Conservation (phyloP, 306 rosid species). For the Dalbergia cochinchinensis region DNA sequence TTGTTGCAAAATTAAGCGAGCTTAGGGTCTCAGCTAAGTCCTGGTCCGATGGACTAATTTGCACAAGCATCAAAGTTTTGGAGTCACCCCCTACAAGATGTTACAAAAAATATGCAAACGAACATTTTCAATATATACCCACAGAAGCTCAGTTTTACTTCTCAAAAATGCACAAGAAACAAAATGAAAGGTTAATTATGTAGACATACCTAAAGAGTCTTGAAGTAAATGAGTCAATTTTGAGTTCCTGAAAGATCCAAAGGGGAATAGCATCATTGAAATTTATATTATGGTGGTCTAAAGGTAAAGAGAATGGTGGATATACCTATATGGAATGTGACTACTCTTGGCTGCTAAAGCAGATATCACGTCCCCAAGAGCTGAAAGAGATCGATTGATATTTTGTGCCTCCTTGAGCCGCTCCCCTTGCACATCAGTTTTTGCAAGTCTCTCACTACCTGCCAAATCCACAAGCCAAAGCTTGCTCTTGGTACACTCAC, state of each 20-base stretch:
- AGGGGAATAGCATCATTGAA: slow-evolving; percentile 38
- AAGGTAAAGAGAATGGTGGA: slow-evolving; percentile 26
- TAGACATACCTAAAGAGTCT: slow-evolving; percentile 80
- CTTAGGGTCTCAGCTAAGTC: slow-evolving; percentile 85
- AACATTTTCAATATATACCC: slow-evolving; percentile 26
- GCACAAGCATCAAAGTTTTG: slow-evolving; percentile 90
- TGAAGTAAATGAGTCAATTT: slow-evolving; percentile 94
- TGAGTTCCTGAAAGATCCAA: slow-evolving; percentile 74
- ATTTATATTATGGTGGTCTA: slow-evolving; percentile 13
- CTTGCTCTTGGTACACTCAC: slow-evolving; percentile 86
- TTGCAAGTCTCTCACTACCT: slow-evolving; percentile 93
- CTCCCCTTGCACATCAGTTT: slow-evolving; percentile 86
- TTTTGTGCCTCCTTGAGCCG: slow-evolving; percentile 91
- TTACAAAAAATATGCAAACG: slow-evolving; percentile 19
- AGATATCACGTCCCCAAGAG: slow-evolving; percentile 88
- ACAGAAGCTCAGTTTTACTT: slow-evolving; percentile 28
- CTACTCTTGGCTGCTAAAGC: slow-evolving; percentile 86
- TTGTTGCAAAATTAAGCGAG: slow-evolving; percentile 84
- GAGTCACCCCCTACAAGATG: slow-evolving; percentile 79
- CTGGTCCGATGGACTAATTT: slow-evolving; percentile 91
- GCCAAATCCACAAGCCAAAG: slow-evolving; percentile 97
- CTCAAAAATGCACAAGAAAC: slow-evolving; percentile 11
- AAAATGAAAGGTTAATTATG: slow-evolving; percentile 19
- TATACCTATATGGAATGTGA: slow-evolving; percentile 88
- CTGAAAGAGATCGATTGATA: slow-evolving; percentile 89